Conservation (phyloP, 2,329 filamentous ascomycete species). For the Helicocarpus griseus region DNA sequence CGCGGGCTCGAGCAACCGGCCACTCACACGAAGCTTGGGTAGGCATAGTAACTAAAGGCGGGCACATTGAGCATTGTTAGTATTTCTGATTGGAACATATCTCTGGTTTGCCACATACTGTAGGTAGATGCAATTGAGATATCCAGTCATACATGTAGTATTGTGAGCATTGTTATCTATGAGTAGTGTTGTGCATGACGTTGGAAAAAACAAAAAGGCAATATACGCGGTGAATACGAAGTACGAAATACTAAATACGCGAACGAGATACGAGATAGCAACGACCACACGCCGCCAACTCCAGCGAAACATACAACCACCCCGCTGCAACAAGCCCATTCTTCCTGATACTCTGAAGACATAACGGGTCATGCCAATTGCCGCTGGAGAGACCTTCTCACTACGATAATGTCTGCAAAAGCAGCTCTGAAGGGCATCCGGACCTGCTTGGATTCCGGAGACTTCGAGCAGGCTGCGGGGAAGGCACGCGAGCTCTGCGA, state of each 20-base stretch:
- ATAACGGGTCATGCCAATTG: not conserved
- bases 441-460: slow-evolving; percentile 64
- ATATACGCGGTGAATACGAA: slow-evolving; percentile 5
- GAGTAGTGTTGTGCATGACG: too few species aligned
- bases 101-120: not conserved
- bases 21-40: too few species aligned
- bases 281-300: not conserved
- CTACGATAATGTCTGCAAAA: slow-evolving; percentile 44
- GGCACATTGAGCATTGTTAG: too few species aligned
- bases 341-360: not conserved
- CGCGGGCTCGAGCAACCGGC: not conserved
- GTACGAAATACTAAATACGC: slow-evolving; percentile 14
- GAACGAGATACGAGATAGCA: not conserved
- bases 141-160: too few species aligned
- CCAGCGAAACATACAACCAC: not conserved
- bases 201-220: not conserved
- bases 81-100: too few species aligned
- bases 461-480: slow-evolving; percentile 65
- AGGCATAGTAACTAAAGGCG: too few species aligned
- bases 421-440: slow-evolving; percentile 72
- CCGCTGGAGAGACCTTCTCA: not conserved
- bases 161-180: too few species aligned
- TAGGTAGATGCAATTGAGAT: not conserved
- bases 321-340: not conserved
- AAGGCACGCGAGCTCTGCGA: slow-evolving; percentile 61